These are phyloP conservation scores for Syzygium grande DNA, from an alignment of 345 rosid genomes.

Conservation along the genomic window DNA sequence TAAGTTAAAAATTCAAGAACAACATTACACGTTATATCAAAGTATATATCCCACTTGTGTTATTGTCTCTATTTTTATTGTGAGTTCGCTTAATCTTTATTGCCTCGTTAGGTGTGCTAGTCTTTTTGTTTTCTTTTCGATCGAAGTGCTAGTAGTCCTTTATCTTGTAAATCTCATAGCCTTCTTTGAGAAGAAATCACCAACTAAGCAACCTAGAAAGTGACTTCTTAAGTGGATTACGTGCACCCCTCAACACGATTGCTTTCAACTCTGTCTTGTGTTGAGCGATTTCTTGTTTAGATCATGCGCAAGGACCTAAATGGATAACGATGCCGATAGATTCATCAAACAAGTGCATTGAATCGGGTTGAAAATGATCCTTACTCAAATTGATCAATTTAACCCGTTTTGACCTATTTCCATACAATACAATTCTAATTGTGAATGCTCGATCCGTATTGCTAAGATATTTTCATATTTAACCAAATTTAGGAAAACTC, in stretches of 20 bases:
- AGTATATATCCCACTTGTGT: not conserved
- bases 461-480: no score
- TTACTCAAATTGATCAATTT: no score
- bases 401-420: no score
- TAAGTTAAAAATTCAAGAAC: no score
- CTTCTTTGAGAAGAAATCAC: not conserved
- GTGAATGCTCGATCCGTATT: no score
- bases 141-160: not conserved
- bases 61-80: not conserved
- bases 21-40: not conserved
- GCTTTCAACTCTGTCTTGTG: not conserved
- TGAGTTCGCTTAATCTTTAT: not conserved
- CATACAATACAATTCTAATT: no score
- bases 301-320: not conserved
- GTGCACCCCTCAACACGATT: not conserved
- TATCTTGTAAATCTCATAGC: not conserved
- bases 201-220: not conserved
- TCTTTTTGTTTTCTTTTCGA: not conserved
- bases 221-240: no score
- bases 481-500: no score
- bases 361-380: no score
- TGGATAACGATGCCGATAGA: not conserved
- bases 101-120: not conserved
- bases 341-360: no score
- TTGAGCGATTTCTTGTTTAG: not conserved